phyloP scores from a whole-genome alignment of 1,284 basidiomycete species.

The Pterulicium gracile region DNA sequence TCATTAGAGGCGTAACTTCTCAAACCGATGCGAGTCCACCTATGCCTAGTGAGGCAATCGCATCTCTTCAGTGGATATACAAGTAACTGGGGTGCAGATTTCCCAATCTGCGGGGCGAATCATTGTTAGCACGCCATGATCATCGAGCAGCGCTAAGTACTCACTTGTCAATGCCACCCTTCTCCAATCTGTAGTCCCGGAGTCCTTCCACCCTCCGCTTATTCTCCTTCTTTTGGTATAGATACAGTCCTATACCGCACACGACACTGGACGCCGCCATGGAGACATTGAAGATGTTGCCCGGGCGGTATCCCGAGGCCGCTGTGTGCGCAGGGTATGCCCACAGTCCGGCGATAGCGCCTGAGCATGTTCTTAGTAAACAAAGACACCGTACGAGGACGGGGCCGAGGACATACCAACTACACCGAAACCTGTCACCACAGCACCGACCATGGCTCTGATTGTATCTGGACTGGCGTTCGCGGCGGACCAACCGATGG shows the following conservation, averaged over 20 bases:
- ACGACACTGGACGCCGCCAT: neutral
- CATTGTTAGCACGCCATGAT: too few relatives aligned
- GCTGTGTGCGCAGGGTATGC: constrained; percentile 8
- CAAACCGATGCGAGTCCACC: too few relatives aligned
- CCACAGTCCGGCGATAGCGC: constrained; percentile 6
- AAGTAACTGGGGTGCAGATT: neutral
- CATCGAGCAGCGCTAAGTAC: too few relatives aligned
- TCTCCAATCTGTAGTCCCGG: constrained; percentile 9
- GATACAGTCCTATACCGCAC: constrained; percentile 2
- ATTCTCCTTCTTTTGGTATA: constrained; percentile 9
- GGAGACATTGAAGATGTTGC: constrained; percentile 9
- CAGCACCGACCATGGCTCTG: constrained; percentile 11
- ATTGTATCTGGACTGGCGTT: constrained; percentile 10
- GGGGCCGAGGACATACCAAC: constrained; percentile 6
- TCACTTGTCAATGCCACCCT: constrained; percentile 1
- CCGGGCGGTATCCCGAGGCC: constrained; percentile 8
- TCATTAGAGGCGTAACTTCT: too few relatives aligned
- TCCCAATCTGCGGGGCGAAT: too few relatives aligned
- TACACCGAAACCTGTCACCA: constrained; percentile 8
- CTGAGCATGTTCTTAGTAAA: too few relatives aligned
- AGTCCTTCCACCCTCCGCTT: constrained; percentile 5
- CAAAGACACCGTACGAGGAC: constrained; percentile 1
- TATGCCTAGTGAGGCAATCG: too few relatives aligned
- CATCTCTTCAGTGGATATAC: constrained; percentile 6
- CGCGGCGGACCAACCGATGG: constrained; percentile 10